These are phyloP conservation scores for Penicillium brevicompactum DNA, from an alignment of 2,329 filamentous ascomycete species.

Conservation along the genomic window DNA sequence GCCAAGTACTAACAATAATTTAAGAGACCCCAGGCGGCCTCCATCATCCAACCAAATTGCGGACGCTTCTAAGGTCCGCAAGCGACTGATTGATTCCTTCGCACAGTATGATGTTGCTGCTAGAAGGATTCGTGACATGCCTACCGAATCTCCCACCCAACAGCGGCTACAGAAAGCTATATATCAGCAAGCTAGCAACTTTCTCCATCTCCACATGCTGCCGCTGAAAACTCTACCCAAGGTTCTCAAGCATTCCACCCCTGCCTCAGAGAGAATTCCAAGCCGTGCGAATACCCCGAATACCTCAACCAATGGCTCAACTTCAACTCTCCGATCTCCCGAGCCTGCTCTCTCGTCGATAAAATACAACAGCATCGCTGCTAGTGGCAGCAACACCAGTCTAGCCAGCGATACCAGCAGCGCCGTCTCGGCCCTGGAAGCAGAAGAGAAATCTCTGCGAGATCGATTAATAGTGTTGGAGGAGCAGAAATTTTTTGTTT, in stretches of 20 bases:
- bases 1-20: slow-evolving; percentile 10
- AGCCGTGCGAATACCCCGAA: slow-evolving; percentile 27
- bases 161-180: slow-evolving; percentile 76
- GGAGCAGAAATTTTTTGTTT: slow-evolving; percentile 87
- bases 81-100: slow-evolving; percentile 84
- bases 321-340: slow-evolving; percentile 32
- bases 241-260: slow-evolving; percentile 64
- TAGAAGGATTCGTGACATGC: slow-evolving; percentile 76
- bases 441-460: slow-evolving; percentile 78
- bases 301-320: slow-evolving; percentile 25
- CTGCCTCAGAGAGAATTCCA: slow-evolving; percentile 45
- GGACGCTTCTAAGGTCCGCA: slow-evolving; percentile 87
- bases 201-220: slow-evolving; percentile 88
- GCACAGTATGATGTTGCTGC: slow-evolving; percentile 83
- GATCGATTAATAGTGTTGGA: slow-evolving; percentile 83
- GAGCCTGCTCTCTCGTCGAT: slow-evolving; percentile 59
- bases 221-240: slow-evolving; percentile 76
- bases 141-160: slow-evolving; percentile 72
- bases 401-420: slow-evolving; percentile 57
- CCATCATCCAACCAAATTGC: slow-evolving; percentile 71
- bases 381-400: slow-evolving; percentile 54
- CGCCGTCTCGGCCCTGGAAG: slow-evolving; percentile 69
- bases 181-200: slow-evolving; percentile 77
- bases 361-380: slow-evolving; percentile 56
- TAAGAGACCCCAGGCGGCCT: slow-evolving; percentile 63